A percentile compares a stretch with the other conserved stretches of the same genome.
Conservation (phyloP, 805 yeast genomes). For the Candida insectalens region DNA sequence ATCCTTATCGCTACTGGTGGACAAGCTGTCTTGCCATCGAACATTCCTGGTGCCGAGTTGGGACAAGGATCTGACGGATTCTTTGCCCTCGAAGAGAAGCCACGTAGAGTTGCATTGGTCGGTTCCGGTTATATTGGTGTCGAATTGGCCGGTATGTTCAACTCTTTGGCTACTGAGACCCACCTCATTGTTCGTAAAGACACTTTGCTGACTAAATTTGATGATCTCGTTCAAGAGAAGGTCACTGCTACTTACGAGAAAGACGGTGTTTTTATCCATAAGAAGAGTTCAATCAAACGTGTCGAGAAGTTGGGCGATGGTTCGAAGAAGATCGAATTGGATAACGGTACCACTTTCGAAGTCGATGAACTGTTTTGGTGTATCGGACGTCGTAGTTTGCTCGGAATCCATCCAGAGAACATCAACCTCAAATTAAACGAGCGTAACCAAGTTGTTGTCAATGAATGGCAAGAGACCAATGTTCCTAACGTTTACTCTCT, state of each 20-base stretch:
- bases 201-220: slow-evolving; percentile 82
- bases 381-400: slow-evolving; percentile 75
- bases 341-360: slow-evolving; percentile 32
- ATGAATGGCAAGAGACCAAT: slow-evolving; percentile 80
- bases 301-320: slow-evolving; percentile 42
- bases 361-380: slow-evolving; percentile 92
- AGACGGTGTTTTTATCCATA: slow-evolving; percentile 76
- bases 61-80: slow-evolving; percentile 91
- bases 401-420: slow-evolving; percentile 67
- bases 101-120: slow-evolving; percentile 85
- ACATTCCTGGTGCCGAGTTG: slow-evolving; percentile 69
- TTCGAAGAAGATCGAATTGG: slow-evolving; percentile 37
- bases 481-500: slow-evolving; percentile 67
- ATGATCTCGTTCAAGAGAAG: slow-evolving; percentile 66
- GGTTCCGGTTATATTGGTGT: slow-evolving; percentile 98
- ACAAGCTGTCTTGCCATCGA: slow-evolving; percentile 57
- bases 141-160: slow-evolving; percentile 91
- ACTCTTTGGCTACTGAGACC: slow-evolving; percentile 78
- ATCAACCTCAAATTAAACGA: slow-evolving; percentile 60
- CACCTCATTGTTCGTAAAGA: slow-evolving; percentile 87
- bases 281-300: slow-evolving; percentile 41
- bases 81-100: slow-evolving; percentile 71
- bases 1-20: slow-evolving; percentile 94
- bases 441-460: slow-evolving; percentile 59
- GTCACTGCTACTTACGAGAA: slow-evolving; percentile 74